phyloP scores from a whole-genome alignment of 2,329 filamentous ascomycete genomes.

The Aureobasidium sp. region DNA sequence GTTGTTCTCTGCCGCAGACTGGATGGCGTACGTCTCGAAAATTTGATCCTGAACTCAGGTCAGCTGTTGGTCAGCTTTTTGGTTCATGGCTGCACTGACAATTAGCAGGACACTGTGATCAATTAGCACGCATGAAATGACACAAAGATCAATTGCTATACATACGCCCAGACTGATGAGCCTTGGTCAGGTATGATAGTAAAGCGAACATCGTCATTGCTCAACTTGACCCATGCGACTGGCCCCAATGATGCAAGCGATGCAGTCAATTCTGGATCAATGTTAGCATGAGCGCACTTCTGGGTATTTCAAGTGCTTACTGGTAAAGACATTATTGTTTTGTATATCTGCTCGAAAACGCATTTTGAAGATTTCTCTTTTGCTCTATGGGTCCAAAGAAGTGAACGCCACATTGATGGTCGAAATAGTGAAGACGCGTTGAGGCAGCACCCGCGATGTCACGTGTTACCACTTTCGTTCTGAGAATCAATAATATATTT shows the following conservation, averaged over 20 bases:
- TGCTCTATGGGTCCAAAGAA: background rate
- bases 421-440: background rate
- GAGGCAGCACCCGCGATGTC: conserved; percentile 6
- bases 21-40: conserved; percentile 76
- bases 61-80: background rate
- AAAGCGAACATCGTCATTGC: conserved; percentile 81
- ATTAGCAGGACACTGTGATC: conserved; percentile 35
- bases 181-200: conserved; percentile 93
- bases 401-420: conserved; percentile 4
- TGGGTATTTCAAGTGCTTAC: conserved; percentile 31
- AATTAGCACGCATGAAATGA: background rate
- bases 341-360: conserved; percentile 48
- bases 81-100: conserved; percentile 26
- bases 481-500: background rate
- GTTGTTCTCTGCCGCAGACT: conserved; percentile 74
- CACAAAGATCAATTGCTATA: conserved; percentile 26
- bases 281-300: background rate
- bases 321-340: conserved; percentile 47
- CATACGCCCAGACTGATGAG: conserved; percentile 91
- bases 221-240: conserved; percentile 83
- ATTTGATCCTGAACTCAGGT: conserved; percentile 57
- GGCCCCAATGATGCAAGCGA: conserved; percentile 64
- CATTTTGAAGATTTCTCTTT: conserved; percentile 31
- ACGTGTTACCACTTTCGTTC: background rate
- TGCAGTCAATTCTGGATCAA: conserved; percentile 51